phyloP scores from a whole-genome alignment of 2,329 filamentous ascomycete species.

The Sclerotinia sclerotiorum region DNA sequence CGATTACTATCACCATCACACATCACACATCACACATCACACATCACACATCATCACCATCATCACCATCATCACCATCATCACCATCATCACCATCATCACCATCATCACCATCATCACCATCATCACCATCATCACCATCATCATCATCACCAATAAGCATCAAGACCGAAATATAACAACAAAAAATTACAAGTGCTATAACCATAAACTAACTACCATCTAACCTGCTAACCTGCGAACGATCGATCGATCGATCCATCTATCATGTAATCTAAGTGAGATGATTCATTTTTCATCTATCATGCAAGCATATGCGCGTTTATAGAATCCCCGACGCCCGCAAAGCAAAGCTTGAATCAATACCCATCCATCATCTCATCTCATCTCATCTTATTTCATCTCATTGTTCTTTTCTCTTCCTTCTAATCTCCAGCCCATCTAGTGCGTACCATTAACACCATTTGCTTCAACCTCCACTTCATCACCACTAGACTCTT shows the following conservation, averaged over 20 bases:
- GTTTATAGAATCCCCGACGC: constrained; percentile 1
- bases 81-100: too few species aligned
- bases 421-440: not conserved
- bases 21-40: too few species aligned
- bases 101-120: too few species aligned
- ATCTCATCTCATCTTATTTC: not conserved
- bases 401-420: not conserved
- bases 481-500: constrained; percentile 7
- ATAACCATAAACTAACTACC: constrained; percentile 4
- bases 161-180: not conserved
- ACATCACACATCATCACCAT: too few species aligned
- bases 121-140: too few species aligned
- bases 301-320: constrained; percentile 7
- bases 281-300: constrained; percentile 7
- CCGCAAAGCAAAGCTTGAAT: constrained; percentile 8
- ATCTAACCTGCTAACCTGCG: not conserved
- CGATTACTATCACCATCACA: too few species aligned
- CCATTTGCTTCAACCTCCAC: constrained; percentile 6
- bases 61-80: too few species aligned
- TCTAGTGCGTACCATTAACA: constrained; percentile 11
- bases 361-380: constrained; percentile 5
- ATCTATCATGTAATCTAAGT: constrained; percentile 14
- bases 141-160: too few species aligned
- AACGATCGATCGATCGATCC: not conserved
- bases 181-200: constrained; percentile 5